Percentiles rank a stretch among this genome's conserved stretches.
These are phyloP conservation scores for Rhododendron henanense DNA, from an alignment of 148 eudicot species.

Conservation along the genomic window DNA sequence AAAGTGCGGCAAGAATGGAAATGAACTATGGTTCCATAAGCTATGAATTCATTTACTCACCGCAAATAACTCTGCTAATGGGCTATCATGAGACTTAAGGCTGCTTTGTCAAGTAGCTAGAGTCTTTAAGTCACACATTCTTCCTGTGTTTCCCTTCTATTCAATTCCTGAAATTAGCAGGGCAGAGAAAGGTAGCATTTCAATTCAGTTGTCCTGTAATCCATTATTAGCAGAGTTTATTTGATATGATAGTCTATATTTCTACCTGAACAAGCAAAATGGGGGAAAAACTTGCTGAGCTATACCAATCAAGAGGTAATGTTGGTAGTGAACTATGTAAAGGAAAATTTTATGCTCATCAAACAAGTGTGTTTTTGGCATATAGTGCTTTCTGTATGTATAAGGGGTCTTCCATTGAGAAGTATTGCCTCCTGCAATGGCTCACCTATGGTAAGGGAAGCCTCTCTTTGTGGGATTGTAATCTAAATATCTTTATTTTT, in stretches of 20 bases:
- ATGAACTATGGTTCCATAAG: background rate
- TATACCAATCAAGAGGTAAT: background rate
- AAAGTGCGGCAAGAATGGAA: background rate
- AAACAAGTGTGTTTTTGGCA: background rate
- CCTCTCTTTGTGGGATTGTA: background rate
- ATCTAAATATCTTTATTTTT: background rate
- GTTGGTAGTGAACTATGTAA: background rate
- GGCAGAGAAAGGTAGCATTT: background rate
- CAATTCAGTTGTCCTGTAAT: background rate
- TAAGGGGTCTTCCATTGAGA: no score
- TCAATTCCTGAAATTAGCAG: background rate
- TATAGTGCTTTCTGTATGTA: background rate
- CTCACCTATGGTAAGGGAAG: background rate
- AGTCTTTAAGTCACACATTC: background rate
- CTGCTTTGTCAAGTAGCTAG: background rate
- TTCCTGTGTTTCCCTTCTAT: background rate
- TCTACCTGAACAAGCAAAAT: background rate
- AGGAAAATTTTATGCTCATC: background rate
- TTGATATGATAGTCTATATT: background rate
- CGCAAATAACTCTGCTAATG: background rate
- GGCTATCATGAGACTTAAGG: background rate
- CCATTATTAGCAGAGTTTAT: background rate
- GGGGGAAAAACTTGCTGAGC: background rate
- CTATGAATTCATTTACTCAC: background rate
- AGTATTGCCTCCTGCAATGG: background rate